Evolutionary conservation across 2,329 filamentous ascomycete species (phyloP), one percentile per base, ranked within the genome.

Genomic region (Alternaria metachromatica): DNA sequence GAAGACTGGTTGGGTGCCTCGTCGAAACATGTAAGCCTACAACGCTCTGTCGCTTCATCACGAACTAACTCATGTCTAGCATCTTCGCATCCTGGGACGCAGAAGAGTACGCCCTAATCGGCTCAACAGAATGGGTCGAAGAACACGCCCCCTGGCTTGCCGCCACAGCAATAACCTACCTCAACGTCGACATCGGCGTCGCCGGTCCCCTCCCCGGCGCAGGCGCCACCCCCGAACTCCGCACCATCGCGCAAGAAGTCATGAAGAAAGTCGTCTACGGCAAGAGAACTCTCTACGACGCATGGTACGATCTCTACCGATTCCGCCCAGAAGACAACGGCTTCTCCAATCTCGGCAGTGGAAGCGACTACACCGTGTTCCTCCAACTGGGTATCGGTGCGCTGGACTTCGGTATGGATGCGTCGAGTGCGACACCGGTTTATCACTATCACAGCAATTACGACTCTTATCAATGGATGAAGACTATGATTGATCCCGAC

Each of bases 391-490:
- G 83, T 6, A 82, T 83, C 23, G 69, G 64, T 30, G 58, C 68
- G 9, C 45, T 82, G 26, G 78, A 83, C 55, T 69, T 82, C 46
- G 80, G 80, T 28, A 71, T 76, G 44, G 71, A 68, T 21, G 64
- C 57, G 6, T 69, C 71, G 2, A 60, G 70, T 4, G 68, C 67
- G 0, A 76, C 79, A 20, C 79, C 83, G 0, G 72, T 85, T 7
- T 85, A 84, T 62, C 83, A 80, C 37, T 85, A 85, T 66, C 83
- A 85, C 65, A 81, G 79, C 26, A 80, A 77, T 68, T 85, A 85
- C 72, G 74, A 85, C 64, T 74, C 78, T 26, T 85, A 84, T 62
- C 80, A 82, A 56, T 87, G 85, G 85, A 86, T 87, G 84, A 69
- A 73, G 0, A 82, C 76, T 0, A 86, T 81, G 58, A 84, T 83